These are phyloP conservation scores for Endocarpon pusillum DNA, from an alignment of 495 filamentous ascomycete species.

Conservation along the genomic window DNA sequence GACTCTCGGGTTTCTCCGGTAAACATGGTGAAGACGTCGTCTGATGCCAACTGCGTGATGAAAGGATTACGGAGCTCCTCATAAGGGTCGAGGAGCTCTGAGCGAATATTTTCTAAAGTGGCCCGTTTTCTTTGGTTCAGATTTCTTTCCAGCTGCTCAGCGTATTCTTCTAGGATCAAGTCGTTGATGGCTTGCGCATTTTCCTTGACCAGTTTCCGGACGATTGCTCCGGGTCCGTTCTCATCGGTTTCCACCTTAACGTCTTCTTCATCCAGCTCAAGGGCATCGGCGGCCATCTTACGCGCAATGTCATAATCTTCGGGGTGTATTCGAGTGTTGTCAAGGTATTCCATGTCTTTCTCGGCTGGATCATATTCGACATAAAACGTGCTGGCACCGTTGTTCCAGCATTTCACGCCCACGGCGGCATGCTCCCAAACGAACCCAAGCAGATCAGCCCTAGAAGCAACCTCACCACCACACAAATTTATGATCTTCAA, in stretches of 20 bases:
- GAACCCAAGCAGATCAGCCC: conserved; percentile 76
- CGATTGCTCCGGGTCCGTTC: conserved; percentile 71
- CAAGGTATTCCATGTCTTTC: conserved; percentile 67
- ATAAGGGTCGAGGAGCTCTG: conserved; percentile 79
- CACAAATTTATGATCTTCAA: conserved; percentile 82
- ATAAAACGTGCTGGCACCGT: conserved; percentile 86
- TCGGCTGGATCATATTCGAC: conserved; percentile 72
- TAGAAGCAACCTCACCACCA: conserved; percentile 63
- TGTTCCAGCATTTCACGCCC: conserved; percentile 81
- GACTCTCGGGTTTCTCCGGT: conserved; percentile 83
- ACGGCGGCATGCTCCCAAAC: conserved; percentile 68
- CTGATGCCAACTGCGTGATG: conserved; percentile 39
- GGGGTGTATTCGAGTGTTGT: conserved; percentile 91
- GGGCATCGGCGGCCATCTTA: conserved; percentile 94
- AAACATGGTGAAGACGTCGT: conserved; percentile 92
- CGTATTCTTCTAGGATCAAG: conserved; percentile 88
- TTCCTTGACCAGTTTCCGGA: conserved; percentile 80
- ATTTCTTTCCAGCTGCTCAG: conserved; percentile 82
- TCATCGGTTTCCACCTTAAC: conserved; percentile 86
- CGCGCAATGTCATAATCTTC: conserved; percentile 95
- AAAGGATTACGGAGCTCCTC: conserved; percentile 84
- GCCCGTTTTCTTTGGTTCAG: conserved; percentile 89
- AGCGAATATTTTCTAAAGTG: conserved; percentile 89
- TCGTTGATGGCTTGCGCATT: conserved; percentile 91
- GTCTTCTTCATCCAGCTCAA: conserved; percentile 93